A percentile compares a stretch with the other conserved stretches of the same genome.
Conservation (phyloP, 2,329 filamentous ascomycete genomes). For the Rutstroemia sydowiana region DNA sequence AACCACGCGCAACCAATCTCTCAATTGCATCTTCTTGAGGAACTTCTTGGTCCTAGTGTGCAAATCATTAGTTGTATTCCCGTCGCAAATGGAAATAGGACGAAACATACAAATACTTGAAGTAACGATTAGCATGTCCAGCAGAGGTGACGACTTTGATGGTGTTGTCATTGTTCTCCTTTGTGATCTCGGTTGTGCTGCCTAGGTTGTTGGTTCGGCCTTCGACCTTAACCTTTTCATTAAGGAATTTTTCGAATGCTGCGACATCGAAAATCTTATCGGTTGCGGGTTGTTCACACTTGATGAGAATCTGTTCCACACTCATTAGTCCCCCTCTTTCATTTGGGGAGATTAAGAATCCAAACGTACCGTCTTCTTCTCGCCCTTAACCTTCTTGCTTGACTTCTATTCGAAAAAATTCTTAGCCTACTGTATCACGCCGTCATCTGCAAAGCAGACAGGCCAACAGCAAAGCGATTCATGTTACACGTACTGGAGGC, state of each 20-base stretch:
- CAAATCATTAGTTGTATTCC: slow-evolving; percentile 20
- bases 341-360: not conserved
- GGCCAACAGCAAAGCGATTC: slow-evolving; percentile 86
- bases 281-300: slow-evolving; percentile 93
- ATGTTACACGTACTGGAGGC: slow-evolving; percentile 80
- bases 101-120: slow-evolving; percentile 91
- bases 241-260: slow-evolving; percentile 99
- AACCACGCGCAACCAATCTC: slow-evolving; percentile 99
- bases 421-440: slow-evolving; percentile 94
- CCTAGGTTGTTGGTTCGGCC: slow-evolving; percentile 97
- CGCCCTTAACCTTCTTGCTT: slow-evolving; percentile 27
- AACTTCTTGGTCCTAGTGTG: slow-evolving; percentile 92
- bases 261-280: slow-evolving; percentile 99
- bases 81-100: not conserved
- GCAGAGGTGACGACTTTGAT: slow-evolving; percentile 96
- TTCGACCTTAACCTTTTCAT: slow-evolving; percentile 99
- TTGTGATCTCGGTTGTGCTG: slow-evolving; percentile 82
- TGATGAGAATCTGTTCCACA: slow-evolving; percentile 87
- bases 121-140: slow-evolving; percentile 95
- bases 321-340: not conserved
- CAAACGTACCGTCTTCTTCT: slow-evolving; percentile 25
- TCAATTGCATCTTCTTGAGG: slow-evolving; percentile 99
- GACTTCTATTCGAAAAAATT: slow-evolving; percentile 57
- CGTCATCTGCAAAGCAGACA: slow-evolving; percentile 39
- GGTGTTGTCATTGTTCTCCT: slow-evolving; percentile 88